phyloP scores from a whole-genome alignment of 2,329 filamentous ascomycete species.

The Dactylonectria macrodidyma region DNA sequence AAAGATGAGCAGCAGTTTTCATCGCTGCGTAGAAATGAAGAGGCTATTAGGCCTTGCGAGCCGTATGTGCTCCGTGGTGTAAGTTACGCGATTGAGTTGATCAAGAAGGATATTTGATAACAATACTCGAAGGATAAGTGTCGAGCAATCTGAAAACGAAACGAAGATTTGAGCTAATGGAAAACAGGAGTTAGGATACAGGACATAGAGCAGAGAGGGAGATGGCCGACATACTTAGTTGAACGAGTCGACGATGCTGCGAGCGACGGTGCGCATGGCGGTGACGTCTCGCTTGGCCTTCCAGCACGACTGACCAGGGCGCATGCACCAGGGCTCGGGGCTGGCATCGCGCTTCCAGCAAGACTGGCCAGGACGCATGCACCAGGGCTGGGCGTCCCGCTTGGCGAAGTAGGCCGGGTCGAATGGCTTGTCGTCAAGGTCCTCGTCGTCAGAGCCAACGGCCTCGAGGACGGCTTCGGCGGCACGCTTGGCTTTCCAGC shows the following conservation, averaged over 20 bases:
- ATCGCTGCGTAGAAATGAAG: slow-evolving; percentile 32
- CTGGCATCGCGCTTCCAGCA: slow-evolving; percentile 54
- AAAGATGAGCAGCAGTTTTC: slow-evolving; percentile 30
- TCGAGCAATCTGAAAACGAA: not conserved
- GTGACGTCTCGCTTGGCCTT: slow-evolving; percentile 55
- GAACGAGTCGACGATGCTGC: slow-evolving; percentile 44
- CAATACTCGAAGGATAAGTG: not conserved
- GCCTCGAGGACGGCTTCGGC: slow-evolving; percentile 48
- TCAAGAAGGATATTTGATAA: not conserved
- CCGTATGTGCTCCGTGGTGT: not conserved
- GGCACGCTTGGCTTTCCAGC: slow-evolving; percentile 56
- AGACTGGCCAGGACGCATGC: slow-evolving; percentile 48
- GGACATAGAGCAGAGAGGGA: not conserved
- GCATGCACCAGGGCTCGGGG: slow-evolving; percentile 46
- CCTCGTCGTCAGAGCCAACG: slow-evolving; percentile 36
- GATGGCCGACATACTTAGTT: slow-evolving; percentile 40
- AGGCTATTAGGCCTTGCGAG: slow-evolving; percentile 21
- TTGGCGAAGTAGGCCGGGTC: slow-evolving; percentile 53
- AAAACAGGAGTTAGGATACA: slow-evolving; percentile 19
- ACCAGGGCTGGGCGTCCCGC: slow-evolving; percentile 48
- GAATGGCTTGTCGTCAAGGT: slow-evolving; percentile 49
- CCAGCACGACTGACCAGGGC: slow-evolving; percentile 54
- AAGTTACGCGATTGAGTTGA: not conserved
- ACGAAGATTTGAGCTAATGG: slow-evolving; percentile 1
- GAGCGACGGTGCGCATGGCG: slow-evolving; percentile 47